Base-by-base conservation (phyloP, 257 asterid genomes). In the Nyctanthes arbortristis region DNA sequence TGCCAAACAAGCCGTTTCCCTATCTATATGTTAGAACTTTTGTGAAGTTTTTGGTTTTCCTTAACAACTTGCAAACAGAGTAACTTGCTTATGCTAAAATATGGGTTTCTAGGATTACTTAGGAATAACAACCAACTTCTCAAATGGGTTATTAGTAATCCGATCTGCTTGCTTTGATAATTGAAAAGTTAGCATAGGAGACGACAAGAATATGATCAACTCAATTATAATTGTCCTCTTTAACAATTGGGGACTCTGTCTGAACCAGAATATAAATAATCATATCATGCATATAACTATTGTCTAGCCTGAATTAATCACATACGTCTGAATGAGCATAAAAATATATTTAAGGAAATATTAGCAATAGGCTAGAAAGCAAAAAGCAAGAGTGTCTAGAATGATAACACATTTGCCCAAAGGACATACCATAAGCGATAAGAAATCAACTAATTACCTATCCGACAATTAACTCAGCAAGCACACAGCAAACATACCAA, bases 1-100 rank as follows among this genome's bases (percentile, higher is more conserved):
- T 45, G 96, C 95, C 57, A 91, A 96, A 74, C 85, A 84, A 69
- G 84, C 87, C 72, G 90, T 83, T 76, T 93, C 99, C 69, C 78
- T 89, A 33, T 88, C 93, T 58, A 93, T 86, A 80, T 66, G 43
- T 69, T 79, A 72, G 88, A 65, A 72, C 99, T 97, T 78, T 91
- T 93, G 81, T 93, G 99, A 81, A 93, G 96, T 74, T 86, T 77
- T 83, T 91, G 99, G 78, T 93, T 93, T 84, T 93, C 99, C 85
- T 84, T 91, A 54, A 93, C 95, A 61, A 93, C 89, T 97, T 93
- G 89, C 74, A 83, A 47, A 74, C 36, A 37, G 20, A 68, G 63
- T 9, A 64, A 73, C 30, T 20, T 25, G 24, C 59, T 43, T 8
- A 58, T 27, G 60, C 34, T 14, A 68, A 27, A 72, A 65, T 58